Percentiles rank a stretch among this genome's conserved stretches.
These are phyloP conservation scores for Arxiozyma bovina DNA, from an alignment of 1,139 yeast species.

Conservation along the genomic window DNA sequence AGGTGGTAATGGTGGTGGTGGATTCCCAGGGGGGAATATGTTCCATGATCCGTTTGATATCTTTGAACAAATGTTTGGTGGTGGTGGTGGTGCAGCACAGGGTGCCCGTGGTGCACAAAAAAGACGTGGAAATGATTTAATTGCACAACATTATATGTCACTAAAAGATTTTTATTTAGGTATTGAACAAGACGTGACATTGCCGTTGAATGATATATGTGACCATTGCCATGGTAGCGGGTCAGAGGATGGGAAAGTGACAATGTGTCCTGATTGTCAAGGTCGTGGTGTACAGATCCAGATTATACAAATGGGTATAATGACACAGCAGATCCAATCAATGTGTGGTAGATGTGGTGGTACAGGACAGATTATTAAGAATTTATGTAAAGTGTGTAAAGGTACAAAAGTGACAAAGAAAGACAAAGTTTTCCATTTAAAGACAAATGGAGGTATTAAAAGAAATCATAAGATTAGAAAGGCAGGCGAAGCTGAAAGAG, in stretches of 20 bases:
- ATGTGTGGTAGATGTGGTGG: conserved; percentile 78
- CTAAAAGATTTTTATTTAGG: conserved; percentile 68
- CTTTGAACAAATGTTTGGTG: conserved; percentile 62
- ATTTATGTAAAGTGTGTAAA: conserved; percentile 58
- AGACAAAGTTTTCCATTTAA: conserved; percentile 49
- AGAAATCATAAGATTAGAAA: conserved; percentile 51
- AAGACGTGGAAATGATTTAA: conserved; percentile 59
- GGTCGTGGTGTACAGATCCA: conserved; percentile 69
- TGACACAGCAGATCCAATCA: conserved; percentile 77
- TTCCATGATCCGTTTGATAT: conserved; percentile 58
- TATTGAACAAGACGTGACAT: conserved; percentile 46
- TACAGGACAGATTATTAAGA: conserved; percentile 54
- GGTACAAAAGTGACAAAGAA: conserved; percentile 61
- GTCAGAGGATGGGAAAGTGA: conserved; percentile 63
- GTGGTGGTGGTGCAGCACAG: conserved; percentile 53
- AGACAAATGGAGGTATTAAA: conserved; percentile 62
- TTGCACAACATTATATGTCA: conserved; percentile 47
- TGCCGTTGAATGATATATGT: conserved; percentile 69
- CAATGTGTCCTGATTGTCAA: conserved; percentile 55
- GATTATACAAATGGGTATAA: conserved; percentile 73
- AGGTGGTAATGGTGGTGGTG: conserved; percentile 30
- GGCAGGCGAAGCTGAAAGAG: conserved; percentile 74
- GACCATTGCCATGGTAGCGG: conserved; percentile 76
- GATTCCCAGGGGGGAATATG: conserved; percentile 21
- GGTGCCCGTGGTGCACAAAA: conserved; percentile 26